Evolutionary conservation across 1,284 basidiomycete species (phyloP), one percentile per base, ranked within the genome.

Genomic region (Melampsora larici-populina): DNA sequence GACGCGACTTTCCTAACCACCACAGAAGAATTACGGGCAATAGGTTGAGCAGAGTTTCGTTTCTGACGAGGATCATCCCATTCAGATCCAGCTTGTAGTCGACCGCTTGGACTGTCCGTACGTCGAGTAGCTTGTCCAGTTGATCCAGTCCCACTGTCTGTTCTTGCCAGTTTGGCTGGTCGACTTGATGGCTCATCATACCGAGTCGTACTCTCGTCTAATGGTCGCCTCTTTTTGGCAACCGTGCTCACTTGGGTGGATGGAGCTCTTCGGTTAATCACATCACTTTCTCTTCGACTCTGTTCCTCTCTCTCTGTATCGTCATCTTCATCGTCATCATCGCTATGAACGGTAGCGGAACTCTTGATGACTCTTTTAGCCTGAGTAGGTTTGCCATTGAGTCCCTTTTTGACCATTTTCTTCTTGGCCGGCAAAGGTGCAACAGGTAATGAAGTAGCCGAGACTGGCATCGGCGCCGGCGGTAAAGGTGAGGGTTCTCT

Each of bases 1-100:
- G 40, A 43, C 8, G 71, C 0, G 29, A 66, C 26, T 55, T 74
- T 74, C 46, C 63, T 65, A 8, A 66, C 63, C 6, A 63, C 64
- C 1, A 75, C 55, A n/a, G 29, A 33, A 15, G 49, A 29, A 18
- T 15, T 29, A 6, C 18, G 18, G 3, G 51, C 51, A 18, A 13
- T 24, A 24, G 17, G 17, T 24, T 55, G 18, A 18, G 51, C 51
- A 18, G 51, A 18, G 2, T 4, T 15, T 5, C 18, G 51, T 24
- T 55, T 55, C 24, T 55, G 18, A 24, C 17, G 17, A 21, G 51
- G 17, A 15, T 18, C 18, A 18, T 18, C 24, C 51, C 24, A 21
- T 24, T 55, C 51, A 24, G 24, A 18, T 24, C 17, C 51, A 24
- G 51, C 17, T 24, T 21, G 18, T 5, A 55, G 18, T 24, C 17